Evolutionary conservation across 208 protist species (phyloP).

Genomic region (Porcisia deanei): DNA sequence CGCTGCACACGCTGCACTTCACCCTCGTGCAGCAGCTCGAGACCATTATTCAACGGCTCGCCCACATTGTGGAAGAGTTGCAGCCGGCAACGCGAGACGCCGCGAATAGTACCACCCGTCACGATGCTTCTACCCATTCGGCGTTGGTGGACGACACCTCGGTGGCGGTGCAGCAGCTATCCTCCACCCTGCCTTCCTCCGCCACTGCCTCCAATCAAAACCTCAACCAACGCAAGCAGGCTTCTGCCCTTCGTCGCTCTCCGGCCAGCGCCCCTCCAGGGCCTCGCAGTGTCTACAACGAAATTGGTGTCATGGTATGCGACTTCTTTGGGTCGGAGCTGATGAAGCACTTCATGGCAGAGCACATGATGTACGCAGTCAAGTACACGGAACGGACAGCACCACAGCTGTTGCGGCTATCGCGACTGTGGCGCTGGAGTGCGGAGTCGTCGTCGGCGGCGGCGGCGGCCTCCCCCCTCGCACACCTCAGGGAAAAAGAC

Average conservation of each 20-base stretch:
- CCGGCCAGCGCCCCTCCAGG: neutral
- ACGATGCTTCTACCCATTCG: neutral
- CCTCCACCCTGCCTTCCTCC: neutral
- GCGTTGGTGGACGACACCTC: neutral
- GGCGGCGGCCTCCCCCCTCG: constrained; percentile 9
- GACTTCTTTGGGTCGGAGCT: constrained; percentile 42
- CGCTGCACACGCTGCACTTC: constrained; percentile 50
- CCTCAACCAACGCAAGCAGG: constrained; percentile 6
- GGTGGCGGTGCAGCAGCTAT: neutral
- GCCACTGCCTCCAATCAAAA: neutral
- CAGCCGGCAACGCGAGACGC: constrained; percentile 15
- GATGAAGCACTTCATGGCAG: constrained; percentile 66
- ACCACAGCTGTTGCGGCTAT: constrained; percentile 53
- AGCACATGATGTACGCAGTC: constrained; percentile 82
- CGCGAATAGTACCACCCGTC: neutral
- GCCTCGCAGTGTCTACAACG: constrained; percentile 24
- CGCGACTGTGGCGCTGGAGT: constrained; percentile 52
- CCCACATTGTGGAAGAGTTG: constrained; percentile 40
- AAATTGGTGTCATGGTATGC: constrained; percentile 36
- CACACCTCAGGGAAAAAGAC: constrained; percentile 23
- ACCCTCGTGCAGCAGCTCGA: constrained; percentile 52
- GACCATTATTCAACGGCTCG: constrained; percentile 29
- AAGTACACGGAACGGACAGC: constrained; percentile 67
- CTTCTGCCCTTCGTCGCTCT: constrained; percentile 9
- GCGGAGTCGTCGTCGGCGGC: neutral